phyloP scores from a whole-genome alignment of 2,329 filamentous ascomycete species.

The Colletotrichum phormii region DNA sequence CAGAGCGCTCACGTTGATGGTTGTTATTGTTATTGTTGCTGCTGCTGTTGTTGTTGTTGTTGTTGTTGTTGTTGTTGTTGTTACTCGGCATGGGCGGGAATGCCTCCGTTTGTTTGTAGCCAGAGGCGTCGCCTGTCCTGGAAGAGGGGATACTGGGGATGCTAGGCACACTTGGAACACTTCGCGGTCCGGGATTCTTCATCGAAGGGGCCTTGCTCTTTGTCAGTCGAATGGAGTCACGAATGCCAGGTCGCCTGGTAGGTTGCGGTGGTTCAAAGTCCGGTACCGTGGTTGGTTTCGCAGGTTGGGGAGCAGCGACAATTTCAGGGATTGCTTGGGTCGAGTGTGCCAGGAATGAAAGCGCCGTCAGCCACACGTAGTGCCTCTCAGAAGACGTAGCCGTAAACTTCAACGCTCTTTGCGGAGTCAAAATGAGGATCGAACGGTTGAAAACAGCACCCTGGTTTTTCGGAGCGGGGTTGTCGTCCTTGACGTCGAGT shows the following conservation, averaged over 20 bases:
- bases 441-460: slow-evolving; percentile 85
- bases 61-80: slow-evolving; percentile 42
- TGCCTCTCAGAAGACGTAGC: slow-evolving; percentile 85
- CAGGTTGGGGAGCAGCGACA: slow-evolving; percentile 63
- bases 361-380: slow-evolving; percentile 92
- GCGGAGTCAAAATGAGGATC: slow-evolving; percentile 92
- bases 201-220: slow-evolving; percentile 70
- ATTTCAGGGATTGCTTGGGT: slow-evolving; percentile 84
- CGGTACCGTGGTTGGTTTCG: slow-evolving; percentile 58
- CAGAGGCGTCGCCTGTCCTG: slow-evolving; percentile 49
- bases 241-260: slow-evolving; percentile 71
- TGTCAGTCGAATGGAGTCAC: slow-evolving; percentile 90
- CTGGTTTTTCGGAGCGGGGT: slow-evolving; percentile 79
- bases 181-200: slow-evolving; percentile 61
- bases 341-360: slow-evolving; percentile 95
- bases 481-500: slow-evolving; percentile 95
- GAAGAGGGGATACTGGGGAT: slow-evolving; percentile 51
- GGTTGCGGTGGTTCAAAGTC: slow-evolving; percentile 62
- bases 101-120: slow-evolving; percentile 53
- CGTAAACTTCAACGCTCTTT: slow-evolving; percentile 95
- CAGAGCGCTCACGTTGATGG: slow-evolving; percentile 61
- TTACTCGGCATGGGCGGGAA: slow-evolving; percentile 47
- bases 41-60: slow-evolving; percentile 43
- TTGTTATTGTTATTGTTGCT: slow-evolving; percentile 44
- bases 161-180: slow-evolving; percentile 63